Evolutionary conservation across 345 rosid genomes (phyloP).

Genomic region (Carallia pectinifolia): DNA sequence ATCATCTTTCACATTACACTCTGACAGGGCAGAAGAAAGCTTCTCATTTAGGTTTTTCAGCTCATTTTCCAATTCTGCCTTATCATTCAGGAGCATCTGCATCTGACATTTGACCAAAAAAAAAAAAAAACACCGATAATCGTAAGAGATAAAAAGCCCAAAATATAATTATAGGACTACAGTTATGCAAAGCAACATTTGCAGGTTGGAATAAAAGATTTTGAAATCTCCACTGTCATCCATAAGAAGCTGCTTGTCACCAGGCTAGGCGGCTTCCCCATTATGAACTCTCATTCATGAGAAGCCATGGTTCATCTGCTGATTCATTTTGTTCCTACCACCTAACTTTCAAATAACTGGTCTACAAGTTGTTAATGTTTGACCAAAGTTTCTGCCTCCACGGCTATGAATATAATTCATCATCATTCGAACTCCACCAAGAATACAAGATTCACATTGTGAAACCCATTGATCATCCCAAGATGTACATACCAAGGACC

Average conservation of each 20-base stretch:
- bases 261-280: not conserved
- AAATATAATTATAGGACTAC: no score
- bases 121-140: constrained; percentile 3
- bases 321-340: not conserved
- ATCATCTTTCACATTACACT: constrained; percentile 49
- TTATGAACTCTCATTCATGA: not conserved
- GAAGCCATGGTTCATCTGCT: not conserved
- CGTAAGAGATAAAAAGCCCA: not conserved
- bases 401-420: not conserved
- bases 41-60: constrained; percentile 44
- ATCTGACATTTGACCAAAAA: constrained; percentile 19
- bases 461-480: no score
- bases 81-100: constrained; percentile 46
- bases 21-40: constrained; percentile 54
- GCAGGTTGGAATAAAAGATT: not conserved
- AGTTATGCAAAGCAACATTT: no score
- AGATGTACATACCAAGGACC: no score
- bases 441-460: constrained; percentile 1
- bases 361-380: no score
- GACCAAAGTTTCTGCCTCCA: no score
- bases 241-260: not conserved
- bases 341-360: not conserved
- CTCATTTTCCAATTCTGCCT: constrained; percentile 57
- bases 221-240: not conserved
- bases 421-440: constrained; percentile 8